Evolutionary conservation across 345 rosid species (phyloP).

Genomic region (Acer campestre): DNA sequence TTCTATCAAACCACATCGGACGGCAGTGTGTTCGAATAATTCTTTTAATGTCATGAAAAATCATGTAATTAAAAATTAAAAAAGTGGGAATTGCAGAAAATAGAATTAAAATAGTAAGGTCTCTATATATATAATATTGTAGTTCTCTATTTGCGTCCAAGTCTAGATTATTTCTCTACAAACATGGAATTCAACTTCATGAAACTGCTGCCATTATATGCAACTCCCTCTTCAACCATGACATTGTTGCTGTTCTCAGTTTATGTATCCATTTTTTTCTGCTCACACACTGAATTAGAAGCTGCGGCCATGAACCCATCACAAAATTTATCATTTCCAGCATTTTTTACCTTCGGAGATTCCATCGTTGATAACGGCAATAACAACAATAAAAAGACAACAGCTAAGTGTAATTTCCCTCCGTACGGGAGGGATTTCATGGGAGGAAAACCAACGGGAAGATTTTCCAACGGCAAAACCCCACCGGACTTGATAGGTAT

Average conservation of each 20-base stretch:
- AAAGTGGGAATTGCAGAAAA: too few relatives aligned
- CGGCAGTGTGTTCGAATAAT: too few relatives aligned
- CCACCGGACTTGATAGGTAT: conserved; percentile 43
- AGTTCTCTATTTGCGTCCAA: too few relatives aligned
- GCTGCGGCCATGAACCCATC: not conserved
- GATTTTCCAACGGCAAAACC: conserved; percentile 40
- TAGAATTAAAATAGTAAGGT: too few relatives aligned
- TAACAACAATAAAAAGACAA: conserved; percentile 26
- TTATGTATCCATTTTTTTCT: not conserved
- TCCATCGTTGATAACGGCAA: conserved; percentile 46
- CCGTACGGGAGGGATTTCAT: conserved; percentile 39
- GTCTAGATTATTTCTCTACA: not conserved
- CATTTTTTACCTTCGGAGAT: conserved; percentile 42
- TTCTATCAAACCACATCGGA: too few relatives aligned
- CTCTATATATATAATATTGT: too few relatives aligned
- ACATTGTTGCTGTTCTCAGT: not conserved
- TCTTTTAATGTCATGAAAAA: too few relatives aligned
- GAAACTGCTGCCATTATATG: not conserved
- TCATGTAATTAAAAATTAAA: too few relatives aligned
- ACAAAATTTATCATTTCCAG: conserved; percentile 17
- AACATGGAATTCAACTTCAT: not conserved
- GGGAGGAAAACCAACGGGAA: conserved; percentile 29
- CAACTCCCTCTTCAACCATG: not conserved
- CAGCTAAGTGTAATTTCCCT: conserved; percentile 32
- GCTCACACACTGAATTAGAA: not conserved